phyloP scores from a whole-genome alignment of 768 basidiomycete species.

The Boletus reticuloceps region DNA sequence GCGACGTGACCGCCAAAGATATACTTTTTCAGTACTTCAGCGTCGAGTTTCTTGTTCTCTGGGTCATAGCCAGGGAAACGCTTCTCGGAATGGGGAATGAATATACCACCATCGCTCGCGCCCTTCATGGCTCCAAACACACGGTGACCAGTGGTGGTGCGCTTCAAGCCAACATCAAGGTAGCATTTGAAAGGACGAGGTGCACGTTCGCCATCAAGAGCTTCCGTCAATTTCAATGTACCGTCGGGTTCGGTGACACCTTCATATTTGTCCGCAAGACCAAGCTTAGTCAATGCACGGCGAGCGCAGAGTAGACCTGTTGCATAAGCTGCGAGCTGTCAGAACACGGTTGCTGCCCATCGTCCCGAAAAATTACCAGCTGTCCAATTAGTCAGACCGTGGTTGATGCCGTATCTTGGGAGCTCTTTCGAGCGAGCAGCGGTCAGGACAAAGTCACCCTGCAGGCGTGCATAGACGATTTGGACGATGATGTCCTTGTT shows the following conservation, averaged over 20 bases:
- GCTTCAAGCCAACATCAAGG: slow-evolving; percentile 97
- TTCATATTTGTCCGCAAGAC: slow-evolving; percentile 97
- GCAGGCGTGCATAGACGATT: slow-evolving; percentile 94
- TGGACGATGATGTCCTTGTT: slow-evolving; percentile 96
- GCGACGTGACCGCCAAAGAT: slow-evolving; percentile 97
- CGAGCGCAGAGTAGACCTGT: slow-evolving; percentile 95
- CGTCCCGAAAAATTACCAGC: slow-evolving; percentile 55
- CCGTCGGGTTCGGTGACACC: slow-evolving; percentile 93
- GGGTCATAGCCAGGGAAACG: slow-evolving; percentile 98
- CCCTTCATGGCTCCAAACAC: slow-evolving; percentile 99
- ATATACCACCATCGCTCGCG: slow-evolving; percentile 95
- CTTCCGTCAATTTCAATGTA: slow-evolving; percentile 76
- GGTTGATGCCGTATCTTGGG: slow-evolving; percentile 93
- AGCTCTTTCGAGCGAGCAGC: slow-evolving; percentile 90
- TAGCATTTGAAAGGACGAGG: slow-evolving; percentile 99
- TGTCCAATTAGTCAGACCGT: slow-evolving; percentile 98
- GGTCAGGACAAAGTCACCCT: slow-evolving; percentile 92
- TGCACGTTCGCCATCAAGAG: slow-evolving; percentile 86
- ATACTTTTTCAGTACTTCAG: slow-evolving; percentile 95
- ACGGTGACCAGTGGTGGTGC: slow-evolving; percentile 96
- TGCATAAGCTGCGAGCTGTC: slow-evolving; percentile 70
- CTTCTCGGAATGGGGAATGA: slow-evolving; percentile 96
- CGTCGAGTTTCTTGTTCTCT: slow-evolving; percentile 89
- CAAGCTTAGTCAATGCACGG: slow-evolving; percentile 91
- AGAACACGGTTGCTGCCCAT: not conserved